These are phyloP conservation scores for Lasiodiplodia sp. DNA, from an alignment of 2,329 filamentous ascomycete genomes.

Conservation along the genomic window DNA sequence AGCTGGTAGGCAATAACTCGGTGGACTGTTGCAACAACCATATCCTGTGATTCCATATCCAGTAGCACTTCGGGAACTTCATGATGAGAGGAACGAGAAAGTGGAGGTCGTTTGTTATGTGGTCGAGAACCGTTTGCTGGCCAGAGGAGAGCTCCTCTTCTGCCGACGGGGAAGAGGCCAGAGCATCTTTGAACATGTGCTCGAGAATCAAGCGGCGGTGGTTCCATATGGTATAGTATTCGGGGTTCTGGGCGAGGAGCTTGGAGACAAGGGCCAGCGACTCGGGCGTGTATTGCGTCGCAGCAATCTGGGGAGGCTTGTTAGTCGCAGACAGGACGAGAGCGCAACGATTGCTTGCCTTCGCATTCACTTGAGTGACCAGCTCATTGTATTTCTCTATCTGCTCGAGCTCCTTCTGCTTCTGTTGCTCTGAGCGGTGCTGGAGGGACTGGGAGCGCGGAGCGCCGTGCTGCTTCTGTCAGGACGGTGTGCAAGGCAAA, in stretches of 20 bases:
- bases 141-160: constrained; percentile 33
- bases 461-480: constrained; percentile 75
- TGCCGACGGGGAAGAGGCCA: constrained; percentile 48
- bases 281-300: constrained; percentile 59
- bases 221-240: constrained; percentile 94
- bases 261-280: constrained; percentile 74
- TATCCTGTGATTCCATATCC: constrained; percentile 96
- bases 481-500: constrained; percentile 4
- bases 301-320: constrained; percentile 45
- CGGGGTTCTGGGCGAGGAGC: constrained; percentile 78
- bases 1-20: constrained; percentile 62
- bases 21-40: constrained; percentile 83
- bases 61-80: constrained; percentile 95
- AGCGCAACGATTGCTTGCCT: constrained; percentile 49
- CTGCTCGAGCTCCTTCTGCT: constrained; percentile 73
- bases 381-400: constrained; percentile 78
- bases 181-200: constrained; percentile 58
- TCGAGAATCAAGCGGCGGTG: constrained; percentile 76
- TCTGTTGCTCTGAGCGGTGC: constrained; percentile 71
- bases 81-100: constrained; percentile 86
- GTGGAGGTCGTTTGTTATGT: constrained; percentile 75
- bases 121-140: constrained; percentile 48
- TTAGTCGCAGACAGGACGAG: background rate
- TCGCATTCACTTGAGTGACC: constrained; percentile 71
- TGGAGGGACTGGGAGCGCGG: constrained; percentile 65